These are phyloP conservation scores for Camelina laxa DNA, from an alignment of 345 rosid genomes.

Conservation along the genomic window DNA sequence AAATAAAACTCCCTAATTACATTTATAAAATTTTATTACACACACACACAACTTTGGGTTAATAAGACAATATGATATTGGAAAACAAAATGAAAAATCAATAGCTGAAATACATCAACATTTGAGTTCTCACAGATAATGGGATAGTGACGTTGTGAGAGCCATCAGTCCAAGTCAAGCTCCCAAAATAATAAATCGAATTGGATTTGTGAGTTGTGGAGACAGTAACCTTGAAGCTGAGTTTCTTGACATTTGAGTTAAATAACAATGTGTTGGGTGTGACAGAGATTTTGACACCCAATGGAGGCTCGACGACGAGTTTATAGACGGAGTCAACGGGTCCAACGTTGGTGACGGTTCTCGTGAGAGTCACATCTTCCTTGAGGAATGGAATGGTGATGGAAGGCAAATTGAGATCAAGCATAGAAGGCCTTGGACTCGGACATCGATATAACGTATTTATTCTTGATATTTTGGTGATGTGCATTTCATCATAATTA, in stretches of 20 bases:
- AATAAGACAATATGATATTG: too few species aligned
- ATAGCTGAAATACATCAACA: constrained; percentile 21
- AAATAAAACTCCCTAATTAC: too few species aligned
- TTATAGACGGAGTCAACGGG: constrained; percentile 39
- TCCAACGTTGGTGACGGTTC: constrained; percentile 59
- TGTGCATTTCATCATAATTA: constrained; percentile 47
- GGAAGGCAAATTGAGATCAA: constrained; percentile 54
- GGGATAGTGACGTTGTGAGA: constrained; percentile 49
- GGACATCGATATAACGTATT: constrained; percentile 31
- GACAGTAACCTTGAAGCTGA: constrained; percentile 35
- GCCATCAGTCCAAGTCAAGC: constrained; percentile 50
- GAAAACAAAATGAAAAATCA: constrained; percentile 20
- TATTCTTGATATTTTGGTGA: constrained; percentile 43
- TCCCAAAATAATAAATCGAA: constrained; percentile 51
- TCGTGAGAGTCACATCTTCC: constrained; percentile 23
- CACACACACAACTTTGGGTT: too few species aligned
- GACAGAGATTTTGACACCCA: constrained; percentile 41
- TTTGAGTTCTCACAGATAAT: constrained; percentile 50
- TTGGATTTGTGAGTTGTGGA: constrained; percentile 42
- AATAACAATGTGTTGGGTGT: constrained; percentile 41
- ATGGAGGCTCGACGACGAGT: constrained; percentile 39
- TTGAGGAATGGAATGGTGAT: constrained; percentile 42
- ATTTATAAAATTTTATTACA: too few species aligned
- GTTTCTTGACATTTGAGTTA: constrained; percentile 31
- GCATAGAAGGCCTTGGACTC: constrained; percentile 4